phyloP scores from a whole-genome alignment of 331 rosid genomes.

The Acacia concinna region DNA sequence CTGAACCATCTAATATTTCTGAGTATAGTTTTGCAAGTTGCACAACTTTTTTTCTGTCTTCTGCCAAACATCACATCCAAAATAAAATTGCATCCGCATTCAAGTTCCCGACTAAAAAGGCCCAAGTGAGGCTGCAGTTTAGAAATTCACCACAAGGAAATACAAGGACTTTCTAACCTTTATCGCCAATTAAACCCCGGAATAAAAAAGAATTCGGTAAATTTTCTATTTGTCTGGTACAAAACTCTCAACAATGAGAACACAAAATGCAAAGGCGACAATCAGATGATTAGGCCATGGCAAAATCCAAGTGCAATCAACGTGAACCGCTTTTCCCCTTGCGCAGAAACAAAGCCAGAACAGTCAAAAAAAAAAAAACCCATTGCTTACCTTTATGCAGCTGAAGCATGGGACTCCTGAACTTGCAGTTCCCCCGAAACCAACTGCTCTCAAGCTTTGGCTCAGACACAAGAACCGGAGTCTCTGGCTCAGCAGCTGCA shows the following conservation, averaged over 20 bases:
- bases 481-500: slow-evolving; percentile 40
- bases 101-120: not conserved
- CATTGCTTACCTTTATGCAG: slow-evolving; percentile 75
- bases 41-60: no score
- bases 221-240: no score
- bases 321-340: not conserved
- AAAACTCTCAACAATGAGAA: not conserved
- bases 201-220: no score
- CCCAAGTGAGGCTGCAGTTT: not conserved
- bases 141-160: not conserved
- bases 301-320: not conserved
- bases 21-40: no score
- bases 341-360: not conserved
- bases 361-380: no score
- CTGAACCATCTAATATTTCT: not conserved
- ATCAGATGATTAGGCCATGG: not conserved
- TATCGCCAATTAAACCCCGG: no score
- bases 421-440: slow-evolving; percentile 73
- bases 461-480: slow-evolving; percentile 50
- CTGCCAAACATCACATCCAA: no score
- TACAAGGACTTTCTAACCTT: no score
- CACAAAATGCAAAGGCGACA: not conserved
- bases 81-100: not conserved
- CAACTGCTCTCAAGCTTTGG: slow-evolving; percentile 74
- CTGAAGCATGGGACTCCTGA: slow-evolving; percentile 92